These are phyloP conservation scores for Hymenoscyphus repandus DNA, from an alignment of 2,329 filamentous ascomycete species.

Conservation along the genomic window DNA sequence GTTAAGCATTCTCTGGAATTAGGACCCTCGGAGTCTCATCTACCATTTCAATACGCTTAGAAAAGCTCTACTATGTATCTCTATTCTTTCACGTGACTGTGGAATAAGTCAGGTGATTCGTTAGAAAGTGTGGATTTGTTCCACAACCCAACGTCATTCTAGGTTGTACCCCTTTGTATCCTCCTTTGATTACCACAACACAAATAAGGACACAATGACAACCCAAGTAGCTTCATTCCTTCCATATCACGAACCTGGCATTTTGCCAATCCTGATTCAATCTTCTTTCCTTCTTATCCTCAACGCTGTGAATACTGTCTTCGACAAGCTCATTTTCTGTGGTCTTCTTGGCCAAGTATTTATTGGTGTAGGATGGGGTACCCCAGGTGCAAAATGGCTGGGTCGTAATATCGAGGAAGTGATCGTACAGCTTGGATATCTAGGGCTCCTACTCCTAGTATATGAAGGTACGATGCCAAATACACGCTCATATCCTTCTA, in stretches of 20 bases:
- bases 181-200: no score
- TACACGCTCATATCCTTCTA: slow-evolving; percentile 44
- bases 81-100: no score
- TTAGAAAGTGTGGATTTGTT: no score
- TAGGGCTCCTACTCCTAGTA: slow-evolving; percentile 67
- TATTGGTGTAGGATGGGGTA: slow-evolving; percentile 65
- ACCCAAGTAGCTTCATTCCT: slow-evolving; percentile 32
- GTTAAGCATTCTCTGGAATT: no score
- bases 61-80: no score
- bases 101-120: no score
- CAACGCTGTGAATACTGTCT: slow-evolving; percentile 50
- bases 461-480: slow-evolving; percentile 44
- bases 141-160: no score
- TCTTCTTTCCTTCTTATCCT: slow-evolving; percentile 58
- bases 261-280: slow-evolving; percentile 53
- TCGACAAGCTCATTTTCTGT: slow-evolving; percentile 60
- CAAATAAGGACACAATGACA: no score
- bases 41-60: no score
- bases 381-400: slow-evolving; percentile 59
- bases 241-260: slow-evolving; percentile 59
- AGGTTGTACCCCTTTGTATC: no score
- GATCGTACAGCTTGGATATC: slow-evolving; percentile 63
- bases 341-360: slow-evolving; percentile 69
- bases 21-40: no score
- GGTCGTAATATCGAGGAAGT: slow-evolving; percentile 44